Evolutionary conservation across 129 eudicot genomes (phyloP).

Genomic region (Logfia minima): DNA sequence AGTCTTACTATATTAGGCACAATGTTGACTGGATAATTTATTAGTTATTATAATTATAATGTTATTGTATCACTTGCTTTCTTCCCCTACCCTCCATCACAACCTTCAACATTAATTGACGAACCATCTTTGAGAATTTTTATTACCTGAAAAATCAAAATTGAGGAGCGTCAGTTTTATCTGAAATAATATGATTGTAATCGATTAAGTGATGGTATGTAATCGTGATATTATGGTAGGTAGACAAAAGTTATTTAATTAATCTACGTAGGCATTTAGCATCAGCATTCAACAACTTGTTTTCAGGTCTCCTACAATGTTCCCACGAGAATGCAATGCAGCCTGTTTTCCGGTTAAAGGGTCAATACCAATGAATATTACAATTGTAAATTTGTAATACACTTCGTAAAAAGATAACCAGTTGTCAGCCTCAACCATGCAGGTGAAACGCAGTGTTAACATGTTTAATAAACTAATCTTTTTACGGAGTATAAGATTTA

Average conservation of each 20-base stretch:
- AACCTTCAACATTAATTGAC: not conserved
- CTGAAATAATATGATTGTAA: too few relatives aligned
- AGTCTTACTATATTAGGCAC: not conserved
- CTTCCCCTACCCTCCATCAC: not conserved
- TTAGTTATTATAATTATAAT: not conserved
- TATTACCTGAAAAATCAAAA: too few relatives aligned
- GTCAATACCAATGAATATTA: conserved; percentile 1
- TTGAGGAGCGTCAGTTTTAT: too few relatives aligned
- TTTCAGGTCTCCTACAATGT: conserved; percentile 64
- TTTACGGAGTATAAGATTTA: too few relatives aligned
- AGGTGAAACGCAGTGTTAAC: conserved; percentile 67
- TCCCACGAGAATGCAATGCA: conserved; percentile 84
- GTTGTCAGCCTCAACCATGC: conserved; percentile 81
- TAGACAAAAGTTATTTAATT: conserved; percentile 21
- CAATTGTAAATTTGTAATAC: conserved; percentile 4
- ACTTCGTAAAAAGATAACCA: conserved; percentile 44
- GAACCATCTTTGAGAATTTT: not conserved
- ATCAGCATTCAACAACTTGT: conserved; percentile 41
- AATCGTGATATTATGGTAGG: too few relatives aligned
- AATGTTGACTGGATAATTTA: not conserved
- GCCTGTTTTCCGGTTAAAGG: conserved; percentile 52
- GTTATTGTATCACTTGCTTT: not conserved
- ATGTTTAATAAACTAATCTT: conserved; percentile 24
- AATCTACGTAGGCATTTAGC: conserved; percentile 63
- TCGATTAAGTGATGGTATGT: too few relatives aligned